Evolutionary conservation across 306 rosid genomes (phyloP), one percentile per base, ranked within the genome.

Genomic region (Fagus sylvatica): DNA sequence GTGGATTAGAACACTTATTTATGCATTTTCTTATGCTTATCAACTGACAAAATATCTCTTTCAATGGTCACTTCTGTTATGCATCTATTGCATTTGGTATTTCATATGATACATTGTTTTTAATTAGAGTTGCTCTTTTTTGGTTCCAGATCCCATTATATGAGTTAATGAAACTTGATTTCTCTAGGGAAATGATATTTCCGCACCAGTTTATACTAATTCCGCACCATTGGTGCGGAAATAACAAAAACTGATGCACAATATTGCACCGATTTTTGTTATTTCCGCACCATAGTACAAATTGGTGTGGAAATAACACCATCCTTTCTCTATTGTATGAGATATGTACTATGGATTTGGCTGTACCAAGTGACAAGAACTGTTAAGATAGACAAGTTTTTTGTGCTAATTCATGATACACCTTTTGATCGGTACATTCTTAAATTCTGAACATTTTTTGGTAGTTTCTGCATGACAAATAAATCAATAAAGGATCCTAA

Each of bases 91-190:
- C 33, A 37, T 7, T 32, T 7, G 68, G 41, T 6, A 2, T 61
- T 61, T 33, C 39, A 13, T 61, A 61, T 4, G 10, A 15, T 16
- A 13, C 10, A 0, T 62, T 22, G 10, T 6, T 9, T 62, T 62
- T 62, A 33, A 36, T 62, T 60, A 2, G 6, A 62, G 69, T 62
- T 62, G 33, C 39, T 34, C 9, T 62, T 15, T 75, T 79, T 72
- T 53, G 67, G 60, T 16, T 77, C 69, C 69, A 62, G 13, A 62
- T 62, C 16, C 43, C 41, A 13, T 36, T 62, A 34, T 62, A 32
- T 62, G 42, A 6, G 39, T 8, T 62, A 12, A 34, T 34, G 19
- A 62, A 62, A 62, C 7, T 0, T 60, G 67, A 60, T 62, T 62
- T 62, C 9, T n/a, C 41, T 34, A 15, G 11, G 28, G 28, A 22